Evolutionary conservation across 768 basidiomycete species (phyloP).

Genomic region (Tricholoma terreum): DNA sequence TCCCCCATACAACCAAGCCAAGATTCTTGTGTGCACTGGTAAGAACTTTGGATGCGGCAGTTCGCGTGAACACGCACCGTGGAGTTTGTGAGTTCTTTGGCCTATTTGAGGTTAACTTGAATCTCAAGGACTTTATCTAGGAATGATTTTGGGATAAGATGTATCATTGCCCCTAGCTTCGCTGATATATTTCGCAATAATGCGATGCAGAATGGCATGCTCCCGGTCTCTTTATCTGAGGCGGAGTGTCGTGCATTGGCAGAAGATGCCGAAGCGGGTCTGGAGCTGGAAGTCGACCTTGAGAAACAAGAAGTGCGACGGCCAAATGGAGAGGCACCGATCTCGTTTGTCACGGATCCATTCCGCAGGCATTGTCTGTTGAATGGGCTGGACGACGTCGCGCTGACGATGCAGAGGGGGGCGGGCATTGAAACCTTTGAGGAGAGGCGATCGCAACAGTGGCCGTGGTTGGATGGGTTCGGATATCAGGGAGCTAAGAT

Average conservation of each 20-base stretch:
- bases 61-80: conserved; percentile 89
- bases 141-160: conserved; percentile 88
- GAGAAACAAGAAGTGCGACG: conserved; percentile 79
- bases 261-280: conserved; percentile 70
- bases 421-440: conserved; percentile 78
- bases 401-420: conserved; percentile 83
- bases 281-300: conserved; percentile 81
- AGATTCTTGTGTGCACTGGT: conserved; percentile 80
- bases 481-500: conserved; percentile 84
- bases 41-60: conserved; percentile 91
- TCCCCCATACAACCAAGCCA: conserved; percentile 69
- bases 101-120: not conserved
- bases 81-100: conserved; percentile 64
- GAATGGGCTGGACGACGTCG: conserved; percentile 97
- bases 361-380: conserved; percentile 93
- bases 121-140: conserved; percentile 29
- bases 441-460: conserved; percentile 64
- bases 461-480: conserved; percentile 98
- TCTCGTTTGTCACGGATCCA: conserved; percentile 78
- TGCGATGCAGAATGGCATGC: conserved; percentile 92
- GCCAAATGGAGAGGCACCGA: conserved; percentile 63
- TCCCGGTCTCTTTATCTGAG: conserved; percentile 70
- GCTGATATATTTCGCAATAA: conserved; percentile 91
- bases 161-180: conserved; percentile 84
- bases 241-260: conserved; percentile 70